phyloP scores from a whole-genome alignment of 305 asterid species.

The Fraxinus latifolia region DNA sequence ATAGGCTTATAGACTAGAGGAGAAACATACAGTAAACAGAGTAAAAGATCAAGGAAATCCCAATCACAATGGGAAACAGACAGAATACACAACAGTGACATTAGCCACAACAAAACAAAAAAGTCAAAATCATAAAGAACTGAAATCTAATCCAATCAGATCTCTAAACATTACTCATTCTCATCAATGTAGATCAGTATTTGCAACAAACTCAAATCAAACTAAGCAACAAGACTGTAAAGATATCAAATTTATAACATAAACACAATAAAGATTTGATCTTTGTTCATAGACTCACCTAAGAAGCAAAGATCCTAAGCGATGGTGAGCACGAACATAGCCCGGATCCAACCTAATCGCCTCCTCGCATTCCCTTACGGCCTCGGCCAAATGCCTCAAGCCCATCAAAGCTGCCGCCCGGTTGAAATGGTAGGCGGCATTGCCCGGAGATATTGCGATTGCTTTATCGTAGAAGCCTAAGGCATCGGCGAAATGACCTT shows the following conservation, averaged over 20 bases:
- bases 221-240: conserved; percentile 4
- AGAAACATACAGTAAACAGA: conserved; percentile 24
- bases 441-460: conserved; percentile 54
- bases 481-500: conserved; percentile 62
- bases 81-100: conserved; percentile 26
- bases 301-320: conserved; percentile 77
- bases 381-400: conserved; percentile 50
- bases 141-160: conserved; percentile 30
- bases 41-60: conserved; percentile 23
- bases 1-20: conserved; percentile 20
- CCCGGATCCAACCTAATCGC: conserved; percentile 79
- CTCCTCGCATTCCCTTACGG: conserved; percentile 75
- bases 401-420: conserved; percentile 75
- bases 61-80: conserved; percentile 21
- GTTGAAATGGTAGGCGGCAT: conserved; percentile 70
- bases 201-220: conserved; percentile 18
- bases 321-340: conserved; percentile 75
- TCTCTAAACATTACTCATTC: conserved; percentile 26
- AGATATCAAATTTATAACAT: not conserved
- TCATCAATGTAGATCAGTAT: conserved; percentile 22
- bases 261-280: conserved; percentile 23
- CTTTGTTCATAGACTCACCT: conserved; percentile 55
- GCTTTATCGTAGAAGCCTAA: conserved; percentile 70
- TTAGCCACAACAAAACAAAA: conserved; percentile 34
- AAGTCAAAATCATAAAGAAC: conserved; percentile 22